These are phyloP conservation scores for Lineolata rhizophorae DNA, from an alignment of 495 filamentous ascomycete species.

Conservation along the genomic window DNA sequence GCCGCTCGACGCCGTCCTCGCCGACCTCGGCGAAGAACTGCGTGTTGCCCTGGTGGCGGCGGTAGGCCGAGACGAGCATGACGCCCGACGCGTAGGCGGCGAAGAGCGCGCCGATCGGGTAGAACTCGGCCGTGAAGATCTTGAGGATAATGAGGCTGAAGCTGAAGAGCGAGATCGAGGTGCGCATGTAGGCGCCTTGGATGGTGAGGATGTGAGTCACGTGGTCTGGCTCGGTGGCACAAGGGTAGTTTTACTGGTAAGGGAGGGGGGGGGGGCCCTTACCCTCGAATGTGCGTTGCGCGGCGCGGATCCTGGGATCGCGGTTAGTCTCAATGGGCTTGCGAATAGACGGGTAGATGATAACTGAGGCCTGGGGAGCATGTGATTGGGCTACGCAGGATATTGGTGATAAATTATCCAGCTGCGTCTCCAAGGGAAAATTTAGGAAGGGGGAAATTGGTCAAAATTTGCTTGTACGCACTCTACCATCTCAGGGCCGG, in stretches of 20 bases:
- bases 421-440: too few species aligned
- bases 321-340: too few species aligned
- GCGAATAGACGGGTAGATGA: too few species aligned
- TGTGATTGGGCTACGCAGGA: too few species aligned
- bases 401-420: too few species aligned
- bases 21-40: constrained; percentile 75
- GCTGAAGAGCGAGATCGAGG: constrained; percentile 79
- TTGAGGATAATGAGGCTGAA: constrained; percentile 87
- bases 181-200: constrained; percentile 92
- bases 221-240: too few species aligned
- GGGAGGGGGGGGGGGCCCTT: too few species aligned
- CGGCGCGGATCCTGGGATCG: constrained; percentile 76
- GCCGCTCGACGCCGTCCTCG: constrained; percentile 40
- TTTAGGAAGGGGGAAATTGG: too few species aligned
- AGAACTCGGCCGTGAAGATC: constrained; percentile 92
- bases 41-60: constrained; percentile 71
- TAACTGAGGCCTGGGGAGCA: too few species aligned
- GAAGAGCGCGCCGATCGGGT: constrained; percentile 77
- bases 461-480: too few species aligned
- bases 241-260: too few species aligned
- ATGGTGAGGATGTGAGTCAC: too few species aligned
- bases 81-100: constrained; percentile 77
- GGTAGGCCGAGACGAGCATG: constrained; percentile 54
- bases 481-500: constrained; percentile 71
- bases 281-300: constrained; percentile 92